Evolutionary conservation across 192 early-diverging fungal species (phyloP), one percentile per base, ranked within the genome.

Genomic region (Umbelopsis vinacea): DNA sequence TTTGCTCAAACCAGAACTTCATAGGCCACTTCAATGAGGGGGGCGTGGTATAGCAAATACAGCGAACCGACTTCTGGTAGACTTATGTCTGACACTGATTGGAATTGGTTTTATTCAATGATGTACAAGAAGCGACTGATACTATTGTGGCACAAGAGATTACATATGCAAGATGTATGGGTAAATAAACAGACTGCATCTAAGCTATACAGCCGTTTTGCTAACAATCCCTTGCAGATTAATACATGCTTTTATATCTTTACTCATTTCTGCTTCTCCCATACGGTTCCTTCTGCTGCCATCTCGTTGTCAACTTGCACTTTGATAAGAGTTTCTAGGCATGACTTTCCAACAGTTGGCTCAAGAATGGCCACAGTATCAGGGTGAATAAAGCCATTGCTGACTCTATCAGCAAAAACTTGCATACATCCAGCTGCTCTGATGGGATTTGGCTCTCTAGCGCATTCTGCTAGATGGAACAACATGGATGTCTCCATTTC

Each of bases 401-500:
- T 83, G 22, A 80, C 72, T 24, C 96, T 85, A 75, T 96, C 89
- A 7, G 91, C 91, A 82, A 93, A 96, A 9, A 97, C 91, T 82
- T 94, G 89, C 69, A 94, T 86, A 15, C 89, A 91, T 24, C 89
- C 92, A 35, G 92, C 89, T 3, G 95, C 91, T 0, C 83, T 83
- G 53, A 97, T 88, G 2, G 85, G 84, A 38, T 77, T 74, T 0
- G 78, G 70, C 15, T 67, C 45, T 6, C 66, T 68, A 23, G 84
- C 76, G 43, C 83, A 83, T 50, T 79, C 71, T 24, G 94, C 95
- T 45, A 96, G 70, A 71, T 96, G 96, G 77, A 92, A 91, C 60
- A 98, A 71, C 84, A 89, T 90, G 68, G 88, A 92, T 0, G 88
- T 88, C 81, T 97, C 95, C 96, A 97, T 97, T 75, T 97, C 95